These are phyloP conservation scores for Protea cynaroides DNA, from an alignment of 164 flowering plant species.

Conservation along the genomic window DNA sequence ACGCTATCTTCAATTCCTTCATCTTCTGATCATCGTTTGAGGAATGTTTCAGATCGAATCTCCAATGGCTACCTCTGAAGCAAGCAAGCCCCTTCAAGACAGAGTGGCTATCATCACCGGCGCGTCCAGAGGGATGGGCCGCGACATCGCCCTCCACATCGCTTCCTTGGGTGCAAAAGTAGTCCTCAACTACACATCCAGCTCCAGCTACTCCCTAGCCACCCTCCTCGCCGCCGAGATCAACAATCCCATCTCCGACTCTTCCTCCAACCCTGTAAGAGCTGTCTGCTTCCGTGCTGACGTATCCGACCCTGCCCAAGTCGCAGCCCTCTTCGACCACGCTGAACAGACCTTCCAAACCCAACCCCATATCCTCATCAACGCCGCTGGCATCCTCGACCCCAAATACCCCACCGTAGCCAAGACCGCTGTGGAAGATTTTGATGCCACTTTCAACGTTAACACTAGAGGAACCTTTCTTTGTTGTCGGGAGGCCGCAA, in stretches of 20 bases:
- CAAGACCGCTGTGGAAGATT: slow-evolving; percentile 32
- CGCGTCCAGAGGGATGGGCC: slow-evolving; percentile 50
- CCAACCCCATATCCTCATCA: slow-evolving; percentile 29
- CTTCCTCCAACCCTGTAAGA: slow-evolving; percentile 1
- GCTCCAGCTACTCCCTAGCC: slow-evolving; percentile 24
- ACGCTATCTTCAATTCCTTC: too few species aligned
- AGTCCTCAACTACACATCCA: slow-evolving; percentile 37
- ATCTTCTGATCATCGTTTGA: too few species aligned
- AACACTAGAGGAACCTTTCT: slow-evolving; percentile 42
- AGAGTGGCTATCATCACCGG: slow-evolving; percentile 53
- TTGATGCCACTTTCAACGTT: slow-evolving; percentile 25
- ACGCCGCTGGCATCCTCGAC: slow-evolving; percentile 38
- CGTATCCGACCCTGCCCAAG: slow-evolving; percentile 41
- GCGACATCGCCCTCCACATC: slow-evolving; percentile 43
- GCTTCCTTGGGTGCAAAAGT: slow-evolving; percentile 45
- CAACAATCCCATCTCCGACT: slow-evolving; percentile 9
- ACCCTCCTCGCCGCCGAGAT: slow-evolving; percentile 29
- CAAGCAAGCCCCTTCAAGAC: slow-evolving; percentile 1
- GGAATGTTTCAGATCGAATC: too few species aligned
- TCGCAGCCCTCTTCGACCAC: slow-evolving; percentile 36
- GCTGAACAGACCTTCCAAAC: slow-evolving; percentile 32
- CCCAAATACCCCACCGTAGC: slow-evolving; percentile 33
- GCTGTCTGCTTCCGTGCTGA: slow-evolving; percentile 33
- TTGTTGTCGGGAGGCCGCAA: slow-evolving; percentile 33
- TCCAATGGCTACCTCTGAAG: too few species aligned